phyloP scores from a whole-genome alignment of 768 basidiomycete species.

The Kockovaella imperatae region DNA sequence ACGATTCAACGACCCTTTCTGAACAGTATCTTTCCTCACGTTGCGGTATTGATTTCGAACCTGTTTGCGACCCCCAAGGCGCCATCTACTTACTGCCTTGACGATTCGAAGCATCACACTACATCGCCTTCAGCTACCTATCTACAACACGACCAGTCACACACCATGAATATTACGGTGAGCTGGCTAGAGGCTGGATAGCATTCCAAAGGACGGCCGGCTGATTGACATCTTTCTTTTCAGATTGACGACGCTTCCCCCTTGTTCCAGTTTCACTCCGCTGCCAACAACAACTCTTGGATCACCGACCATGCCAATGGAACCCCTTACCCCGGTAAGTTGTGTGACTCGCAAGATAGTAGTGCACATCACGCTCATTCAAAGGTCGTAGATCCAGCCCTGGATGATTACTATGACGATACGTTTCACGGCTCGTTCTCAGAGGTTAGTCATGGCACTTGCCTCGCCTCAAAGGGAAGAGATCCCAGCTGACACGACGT shows the following conservation, averaged over 20 bases:
- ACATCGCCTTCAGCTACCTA: too few species aligned
- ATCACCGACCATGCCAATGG: neutral
- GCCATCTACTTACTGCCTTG: too few species aligned
- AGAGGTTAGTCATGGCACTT: conserved; percentile 3
- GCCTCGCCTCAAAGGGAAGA: neutral
- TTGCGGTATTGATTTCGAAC: too few species aligned
- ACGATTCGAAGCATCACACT: too few species aligned
- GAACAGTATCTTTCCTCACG: too few species aligned
- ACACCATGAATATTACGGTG: conserved; percentile 3
- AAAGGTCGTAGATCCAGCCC: too few species aligned
- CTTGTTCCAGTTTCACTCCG: neutral
- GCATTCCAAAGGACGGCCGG: neutral
- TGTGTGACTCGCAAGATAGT: too few species aligned
- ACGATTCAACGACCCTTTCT: too few species aligned
- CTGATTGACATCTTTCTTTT: neutral
- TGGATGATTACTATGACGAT: conserved; percentile 8
- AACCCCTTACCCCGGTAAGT: neutral
- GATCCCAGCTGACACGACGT: neutral
- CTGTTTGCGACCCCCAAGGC: too few species aligned
- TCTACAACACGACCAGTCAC: too few species aligned
- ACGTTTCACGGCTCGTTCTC: conserved; percentile 9
- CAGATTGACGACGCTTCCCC: conserved; percentile 1
- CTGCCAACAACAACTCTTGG: neutral
- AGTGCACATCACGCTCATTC: too few species aligned
- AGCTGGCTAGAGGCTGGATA: neutral